Evolutionary conservation across 2,329 filamentous ascomycete genomes (phyloP).

Genomic region (Aspergillus neotritici): DNA sequence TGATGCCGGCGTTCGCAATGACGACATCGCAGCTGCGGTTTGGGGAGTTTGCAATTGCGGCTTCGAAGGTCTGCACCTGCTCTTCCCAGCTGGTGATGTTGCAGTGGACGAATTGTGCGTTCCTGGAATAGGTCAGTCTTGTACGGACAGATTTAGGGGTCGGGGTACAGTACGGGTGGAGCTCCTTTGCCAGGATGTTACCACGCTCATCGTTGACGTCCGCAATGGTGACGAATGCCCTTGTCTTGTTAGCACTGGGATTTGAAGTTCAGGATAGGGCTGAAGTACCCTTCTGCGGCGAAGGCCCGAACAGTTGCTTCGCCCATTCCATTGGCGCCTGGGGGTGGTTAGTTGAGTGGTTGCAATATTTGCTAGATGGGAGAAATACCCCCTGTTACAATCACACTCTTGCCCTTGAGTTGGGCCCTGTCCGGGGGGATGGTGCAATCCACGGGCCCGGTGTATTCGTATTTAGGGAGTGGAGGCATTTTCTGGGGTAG

Average conservation of each 20-base stretch:
- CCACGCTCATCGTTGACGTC: conserved; percentile 35
- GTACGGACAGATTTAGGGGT: neutral
- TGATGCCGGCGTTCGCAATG: conserved; percentile 46
- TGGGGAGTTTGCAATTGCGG: conserved; percentile 33
- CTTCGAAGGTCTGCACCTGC: conserved; percentile 40
- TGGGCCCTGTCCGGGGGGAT: conserved; percentile 31
- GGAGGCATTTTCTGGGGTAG: conserved; percentile 3
- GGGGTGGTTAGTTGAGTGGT: neutral
- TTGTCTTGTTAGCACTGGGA: neutral
- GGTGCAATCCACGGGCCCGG: conserved; percentile 11
- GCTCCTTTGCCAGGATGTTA: conserved; percentile 26
- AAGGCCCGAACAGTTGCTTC: conserved; percentile 21
- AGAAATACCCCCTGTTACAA: conserved; percentile 41
- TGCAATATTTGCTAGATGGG: neutral
- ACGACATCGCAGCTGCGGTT: conserved; percentile 42
- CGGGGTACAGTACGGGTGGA: conserved; percentile 19
- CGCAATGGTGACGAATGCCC: conserved; percentile 18
- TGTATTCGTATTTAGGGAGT: conserved; percentile 10
- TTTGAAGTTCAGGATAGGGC: neutral
- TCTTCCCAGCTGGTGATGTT: conserved; percentile 43
- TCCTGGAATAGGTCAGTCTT: conserved; percentile 1
- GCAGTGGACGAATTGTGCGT: conserved; percentile 35
- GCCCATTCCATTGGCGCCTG: conserved; percentile 25
- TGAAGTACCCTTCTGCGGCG: conserved; percentile 6
- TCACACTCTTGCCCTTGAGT: conserved; percentile 42